Base-by-base conservation (phyloP, 1,139 yeast genomes). In the Scheffersomyces insectosa region DNA sequence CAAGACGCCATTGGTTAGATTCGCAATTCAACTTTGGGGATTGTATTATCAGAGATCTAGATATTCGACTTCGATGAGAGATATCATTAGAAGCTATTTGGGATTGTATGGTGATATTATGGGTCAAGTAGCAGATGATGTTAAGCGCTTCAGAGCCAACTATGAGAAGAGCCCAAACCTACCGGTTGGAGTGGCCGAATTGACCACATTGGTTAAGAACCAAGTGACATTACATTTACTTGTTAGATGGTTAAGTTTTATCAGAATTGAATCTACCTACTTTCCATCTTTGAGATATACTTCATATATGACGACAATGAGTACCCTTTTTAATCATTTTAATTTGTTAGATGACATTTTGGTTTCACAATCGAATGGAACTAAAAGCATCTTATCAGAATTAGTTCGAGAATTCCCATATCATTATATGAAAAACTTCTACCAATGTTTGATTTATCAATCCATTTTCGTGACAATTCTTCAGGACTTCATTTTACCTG, bases 221-320 rank as follows among this genome's bases (percentile, higher is more conserved):
- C 70, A 65, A 43, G 34, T 53, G 6, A 41, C 55, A 2, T 43
- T 56, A 28, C 44, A 53, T 9, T 50, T 56, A 9, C 59, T 58
- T 44, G 52, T 63, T 9, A 52, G 65, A 44, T 68, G 72, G 72
- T 51, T 69, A 34, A 60, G 66, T 28, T 62, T 69, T 39, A 50
- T 67, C 16, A 55, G 62, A 35, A 51, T 67, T 15, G 74, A 70
- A 48, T 42, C 55, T 1, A 56, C 56, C 7, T 64, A 70, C 50
- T 70, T 66, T 45, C 71, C 75, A 0, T 54, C 68, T 10, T 55
- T 69, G 39, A 49, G 73, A 33, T 66, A 56, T 45, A 47, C 64
- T 2, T 54, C 65, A 9, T 68, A 62, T 45, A 38, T 64, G 14
- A 63, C 71, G 2, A 44, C 63, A 2, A 55, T 68, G 52, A 34